Evolutionary conservation across 2,329 filamentous ascomycete species (phyloP), one percentile per base, ranked within the genome.

Genomic region (Trichoderma sp.): DNA sequence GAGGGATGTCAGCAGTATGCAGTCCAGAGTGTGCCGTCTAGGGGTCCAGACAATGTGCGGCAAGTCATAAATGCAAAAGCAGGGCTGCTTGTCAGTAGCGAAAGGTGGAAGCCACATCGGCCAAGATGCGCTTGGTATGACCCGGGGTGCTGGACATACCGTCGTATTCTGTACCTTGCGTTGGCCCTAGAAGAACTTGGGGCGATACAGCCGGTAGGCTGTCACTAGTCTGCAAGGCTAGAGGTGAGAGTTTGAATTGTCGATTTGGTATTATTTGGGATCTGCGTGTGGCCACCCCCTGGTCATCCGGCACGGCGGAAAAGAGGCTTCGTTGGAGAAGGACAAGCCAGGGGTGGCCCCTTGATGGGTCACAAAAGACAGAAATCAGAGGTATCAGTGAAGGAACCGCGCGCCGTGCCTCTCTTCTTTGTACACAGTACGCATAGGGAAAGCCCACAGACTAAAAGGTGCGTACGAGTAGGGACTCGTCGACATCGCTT

Each of bases 251-350:
- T 72, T 71, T 65, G 72, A 34, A 63, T 67, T 53, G 53, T 71
- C 69, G 59, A 69, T 55, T 67, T 66, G 55, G 64, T 50, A 53
- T 53, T 53, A 71, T 72, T 57, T 39, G 74, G 74, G 76, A 78
- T 78, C 75, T 72, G 73, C 75, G 70, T 73, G 70, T 43, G 39
- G 68, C 34, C 68, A 72, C 72, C 59, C 73, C 71, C 75, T 75
- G 76, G 74, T 75, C 74, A 76, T 73, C 74, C 76, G 70, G 73
- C 72, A 73, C 71, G 63, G 75, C 78, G 77, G 76, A 74, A 76
- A 55, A 64, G 53, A 70, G 66, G 53, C 68, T 73, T 50, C 20
- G 64, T 71, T 68, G 58, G 65, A 63, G 59, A 70, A 65, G 70
- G 34, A 43, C 47, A 62, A 57, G 70, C 64, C 63, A 62, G 57